Base-by-base conservation (phyloP, 345 rosid species). In the Hevea brasiliensis region DNA sequence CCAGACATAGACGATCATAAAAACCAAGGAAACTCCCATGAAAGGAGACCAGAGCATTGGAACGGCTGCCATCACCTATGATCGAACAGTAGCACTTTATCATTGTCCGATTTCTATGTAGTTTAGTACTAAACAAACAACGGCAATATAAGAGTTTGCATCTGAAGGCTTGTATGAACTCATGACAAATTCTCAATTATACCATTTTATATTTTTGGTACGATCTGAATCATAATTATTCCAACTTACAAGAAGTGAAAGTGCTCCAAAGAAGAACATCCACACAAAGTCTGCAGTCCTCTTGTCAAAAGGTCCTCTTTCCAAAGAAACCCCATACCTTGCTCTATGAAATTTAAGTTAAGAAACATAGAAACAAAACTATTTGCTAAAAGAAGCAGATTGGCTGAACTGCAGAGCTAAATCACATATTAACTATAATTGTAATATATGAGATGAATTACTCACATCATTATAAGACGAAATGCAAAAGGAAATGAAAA, bases 191-290 rank as follows among this genome's bases (percentile, higher is more conserved):
- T 11, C 51, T 3, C 2, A 21, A 47, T 67, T 40, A 67, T 50
- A 3, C 7, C 13, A 18, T 67, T 24, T 67, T 50, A 32, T 32
- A 32, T 32, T 32, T 2, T 32, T 32, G 37, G 4, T 4, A 32
- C 4, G 37, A 32, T 32, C 4, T 32, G 47, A 41, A 4, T 17
- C 6, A 1, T 21, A 6, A 18, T 14, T 23, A 8, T 37, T 32
- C 2, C 32, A 7, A 76, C 81, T 70, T 67, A 89, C 93, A 79
- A 87, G 76, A 59, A 89, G 88, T 61, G 93, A 82, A 0, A 89
- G 23, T n/a, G 91, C 91, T 60, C 91, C 93, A 59, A 87, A 84
- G 72, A 89, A 68, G 59, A 89, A 71, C 93, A 89, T 89, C 91
- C 93, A 89, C 32, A 87, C 78, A 75, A 69, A 87, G 66, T 89